These are phyloP conservation scores for Eucalyptus urophylla DNA, from an alignment of 345 rosid species.

Conservation along the genomic window DNA sequence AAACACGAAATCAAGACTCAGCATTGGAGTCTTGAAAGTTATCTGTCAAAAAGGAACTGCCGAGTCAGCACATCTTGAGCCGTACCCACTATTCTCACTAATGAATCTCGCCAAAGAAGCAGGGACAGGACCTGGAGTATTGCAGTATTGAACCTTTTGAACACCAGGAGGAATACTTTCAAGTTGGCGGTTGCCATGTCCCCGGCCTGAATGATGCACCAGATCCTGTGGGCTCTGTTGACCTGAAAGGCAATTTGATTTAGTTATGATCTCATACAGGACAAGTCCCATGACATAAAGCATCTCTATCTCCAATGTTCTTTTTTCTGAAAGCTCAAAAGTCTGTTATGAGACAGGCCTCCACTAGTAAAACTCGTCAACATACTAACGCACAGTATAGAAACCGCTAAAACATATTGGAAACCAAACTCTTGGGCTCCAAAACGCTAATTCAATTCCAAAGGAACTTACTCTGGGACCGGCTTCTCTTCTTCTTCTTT, in stretches of 20 bases:
- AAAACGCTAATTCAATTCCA: neutral
- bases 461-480: constrained; percentile 23
- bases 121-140: neutral
- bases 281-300: neutral
- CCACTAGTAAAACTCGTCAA: neutral
- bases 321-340: neutral
- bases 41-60: neutral
- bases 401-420: neutral
- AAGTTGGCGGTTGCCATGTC: constrained; percentile 93
- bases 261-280: neutral
- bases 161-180: constrained; percentile 2
- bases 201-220: constrained; percentile 81
- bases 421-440: neutral
- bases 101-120: neutral
- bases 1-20: neutral
- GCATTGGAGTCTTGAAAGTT: neutral
- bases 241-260: constrained; percentile 24
- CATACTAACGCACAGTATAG: neutral
- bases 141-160: neutral
- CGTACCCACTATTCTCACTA: neutral
- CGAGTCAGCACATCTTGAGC: neutral
- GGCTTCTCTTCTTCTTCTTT: constrained; percentile 11
- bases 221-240: constrained; percentile 75
- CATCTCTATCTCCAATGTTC: neutral
- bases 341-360: neutral